phyloP scores from a whole-genome alignment of 78 protist species.

The Creolimax fragrantissima region DNA sequence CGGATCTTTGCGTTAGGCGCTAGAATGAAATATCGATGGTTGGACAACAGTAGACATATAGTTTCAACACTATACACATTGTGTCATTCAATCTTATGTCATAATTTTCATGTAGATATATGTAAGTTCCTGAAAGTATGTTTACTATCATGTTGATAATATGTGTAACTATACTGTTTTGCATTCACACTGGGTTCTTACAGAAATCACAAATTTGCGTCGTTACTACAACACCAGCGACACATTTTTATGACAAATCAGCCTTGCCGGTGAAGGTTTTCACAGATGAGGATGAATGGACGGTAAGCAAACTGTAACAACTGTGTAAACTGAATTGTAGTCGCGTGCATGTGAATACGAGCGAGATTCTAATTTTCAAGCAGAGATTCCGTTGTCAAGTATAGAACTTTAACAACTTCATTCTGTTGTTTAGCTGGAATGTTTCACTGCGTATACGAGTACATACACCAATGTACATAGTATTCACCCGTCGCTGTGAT shows the following conservation, averaged over 20 bases:
- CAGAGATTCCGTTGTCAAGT: too few relatives aligned
- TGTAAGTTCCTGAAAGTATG: neutral
- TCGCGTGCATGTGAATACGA: too few relatives aligned
- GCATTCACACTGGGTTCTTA: neutral
- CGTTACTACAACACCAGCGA: conserved; percentile 35
- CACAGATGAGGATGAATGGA: conserved; percentile 65
- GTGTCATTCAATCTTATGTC: neutral
- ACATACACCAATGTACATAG: too few relatives aligned
- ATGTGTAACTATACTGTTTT: neutral
- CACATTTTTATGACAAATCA: conserved; percentile 31
- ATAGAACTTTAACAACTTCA: too few relatives aligned
- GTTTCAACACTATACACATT: neutral
- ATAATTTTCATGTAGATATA: neutral
- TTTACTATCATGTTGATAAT: neutral
- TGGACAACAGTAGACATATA: neutral
- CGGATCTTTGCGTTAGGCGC: too few relatives aligned
- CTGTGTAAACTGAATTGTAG: too few relatives aligned
- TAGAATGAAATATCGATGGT: neutral
- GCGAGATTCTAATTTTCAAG: too few relatives aligned
- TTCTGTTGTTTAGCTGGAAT: too few relatives aligned
- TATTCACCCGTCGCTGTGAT: too few relatives aligned
- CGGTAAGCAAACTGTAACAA: too few relatives aligned
- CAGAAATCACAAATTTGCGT: conserved; percentile 21
- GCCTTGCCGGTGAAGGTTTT: neutral
- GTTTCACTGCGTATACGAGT: too few relatives aligned